Base-by-base conservation (phyloP, 176 grass and related monocot genomes). In the Aegilops longissima region DNA sequence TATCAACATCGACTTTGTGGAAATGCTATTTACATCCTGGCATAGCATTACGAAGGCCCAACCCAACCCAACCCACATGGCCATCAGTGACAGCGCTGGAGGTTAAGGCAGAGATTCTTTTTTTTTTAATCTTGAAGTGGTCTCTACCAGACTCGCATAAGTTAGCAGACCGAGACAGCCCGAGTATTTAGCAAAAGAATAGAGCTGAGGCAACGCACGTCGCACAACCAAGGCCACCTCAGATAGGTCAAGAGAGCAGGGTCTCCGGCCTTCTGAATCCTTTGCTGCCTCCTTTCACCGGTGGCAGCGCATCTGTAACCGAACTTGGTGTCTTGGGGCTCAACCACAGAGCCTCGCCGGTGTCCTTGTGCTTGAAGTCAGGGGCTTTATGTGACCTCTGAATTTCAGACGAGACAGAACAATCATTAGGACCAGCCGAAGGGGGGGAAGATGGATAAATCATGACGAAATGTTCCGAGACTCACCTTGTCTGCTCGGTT, bases 341-440 rank as follows among this genome's bases (percentile, higher is more conserved):
- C 35, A 98, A 74, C 93, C 96, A 98, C 17, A 98, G 75, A 81
- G 0, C 88, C 39, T 93, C 51, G 12, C 93, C 91, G 0, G 86
- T 90, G 11, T 93, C 77, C 44, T 89, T 95, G 86, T 92, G 90
- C 81, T 77, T 98, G 90, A 95, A 98, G 86, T 95, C 93, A 14
- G 93, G 96, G 31, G 56, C 8, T 27, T 78, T 90, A 33, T 40
- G 20, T 64, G 89, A 86, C 0, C 7, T 18, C 93, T 98, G 89
- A 58, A 88, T 8, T 78, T 42, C 31, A 77, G 85, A 80, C 45
- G 1, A 65, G 35, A 77, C 1, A 70, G 3, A 80, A 40, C 29
- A 85, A 81, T 59, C 14, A 35, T 88, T 61, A 84, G 72, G 21
- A 40, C 69, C 79, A 51, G 87, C 42, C 31, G n/a, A 2, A 35